Evolutionary conservation across 768 basidiomycete species (phyloP).

Genomic region (Hericium erinaceus): DNA sequence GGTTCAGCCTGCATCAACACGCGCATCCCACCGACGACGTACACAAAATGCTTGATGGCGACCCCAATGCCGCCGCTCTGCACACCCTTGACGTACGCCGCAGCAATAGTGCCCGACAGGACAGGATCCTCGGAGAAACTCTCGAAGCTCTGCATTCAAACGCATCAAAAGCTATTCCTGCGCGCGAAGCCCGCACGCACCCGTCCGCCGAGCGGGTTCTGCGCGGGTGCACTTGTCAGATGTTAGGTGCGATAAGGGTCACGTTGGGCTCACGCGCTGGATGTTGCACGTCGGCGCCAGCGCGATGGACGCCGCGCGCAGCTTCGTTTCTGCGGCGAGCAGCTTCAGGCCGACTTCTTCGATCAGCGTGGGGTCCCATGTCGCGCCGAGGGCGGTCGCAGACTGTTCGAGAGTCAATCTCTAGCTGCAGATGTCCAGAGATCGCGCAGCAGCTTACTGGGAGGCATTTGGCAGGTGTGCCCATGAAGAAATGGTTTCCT

Average conservation of each 20-base stretch:
- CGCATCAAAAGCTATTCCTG: not conserved
- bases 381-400: conserved; percentile 67
- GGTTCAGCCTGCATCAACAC: not conserved
- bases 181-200: conserved; percentile 23
- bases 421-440: not conserved
- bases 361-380: conserved; percentile 61
- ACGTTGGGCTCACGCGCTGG: conserved; percentile 44
- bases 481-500: conserved; percentile 74
- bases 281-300: conserved; percentile 82
- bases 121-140: conserved; percentile 74
- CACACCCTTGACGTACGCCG: conserved; percentile 68
- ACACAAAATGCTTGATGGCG: conserved; percentile 80
- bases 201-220: conserved; percentile 67
- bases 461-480: conserved; percentile 71
- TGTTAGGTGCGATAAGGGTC: not conserved
- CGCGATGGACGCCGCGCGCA: conserved; percentile 56
- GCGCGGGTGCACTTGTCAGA: not conserved
- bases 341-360: conserved; percentile 52
- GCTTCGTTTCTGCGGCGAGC: conserved; percentile 63
- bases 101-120: conserved; percentile 60
- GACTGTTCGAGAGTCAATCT: conserved; percentile 25
- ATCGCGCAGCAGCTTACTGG: conserved; percentile 33
- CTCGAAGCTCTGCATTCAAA: conserved; percentile 50
- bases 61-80: conserved; percentile 70
- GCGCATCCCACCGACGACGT: conserved; percentile 9